Evolutionary conservation across 345 rosid genomes (phyloP), one percentile per base, ranked within the genome.

Genomic region (Dimocarpus longan): DNA sequence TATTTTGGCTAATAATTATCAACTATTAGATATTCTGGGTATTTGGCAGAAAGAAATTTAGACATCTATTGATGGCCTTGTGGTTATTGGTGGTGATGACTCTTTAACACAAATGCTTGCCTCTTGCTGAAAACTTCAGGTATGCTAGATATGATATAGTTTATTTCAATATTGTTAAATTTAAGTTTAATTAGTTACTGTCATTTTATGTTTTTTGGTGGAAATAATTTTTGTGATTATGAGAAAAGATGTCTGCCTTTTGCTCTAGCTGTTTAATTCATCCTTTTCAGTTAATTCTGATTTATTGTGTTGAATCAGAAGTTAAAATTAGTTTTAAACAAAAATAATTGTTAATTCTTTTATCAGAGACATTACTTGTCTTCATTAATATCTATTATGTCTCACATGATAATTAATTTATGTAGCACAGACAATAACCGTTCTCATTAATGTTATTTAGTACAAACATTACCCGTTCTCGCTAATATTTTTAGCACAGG

Each of bases 51-150:
- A 32, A 32, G 37, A 32, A 32, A 32, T 32, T 32, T 3, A 32
- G 37, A 32, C 3, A 32, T 32, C 37, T 32, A 3, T 32, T 32
- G 98, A 96, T 71, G 98, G 99, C 69, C 91, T 96, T 50, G 84
- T 93, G 71, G 98, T 96, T 71, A 94, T 94, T 59, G 98, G 99
- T 80, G 99, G 99, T 64, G 99, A 96, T 86, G 99, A 96, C 84
- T 94, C 99, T n/a, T n/a, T 21, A 96, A 96, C 83, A 96, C 99
- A 9, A 96, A 96, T 70, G 98, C 98, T 75, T 94, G 98, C 88
- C 97, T 96, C 72, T 92, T 73, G 99, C 97, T 75, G 99, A 94
- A 87, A 79, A 92, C 85, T 96, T 94, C 89, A 90, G 93, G 99
- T 87, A 72, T 63, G 22, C 60, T 65, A 46, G 26, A 59, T 39